A percentile compares a stretch with the other conserved stretches of the same genome.
Evolutionary conservation across 768 basidiomycete genomes (phyloP).

Genomic region (Fomitopsis pulvina): DNA sequence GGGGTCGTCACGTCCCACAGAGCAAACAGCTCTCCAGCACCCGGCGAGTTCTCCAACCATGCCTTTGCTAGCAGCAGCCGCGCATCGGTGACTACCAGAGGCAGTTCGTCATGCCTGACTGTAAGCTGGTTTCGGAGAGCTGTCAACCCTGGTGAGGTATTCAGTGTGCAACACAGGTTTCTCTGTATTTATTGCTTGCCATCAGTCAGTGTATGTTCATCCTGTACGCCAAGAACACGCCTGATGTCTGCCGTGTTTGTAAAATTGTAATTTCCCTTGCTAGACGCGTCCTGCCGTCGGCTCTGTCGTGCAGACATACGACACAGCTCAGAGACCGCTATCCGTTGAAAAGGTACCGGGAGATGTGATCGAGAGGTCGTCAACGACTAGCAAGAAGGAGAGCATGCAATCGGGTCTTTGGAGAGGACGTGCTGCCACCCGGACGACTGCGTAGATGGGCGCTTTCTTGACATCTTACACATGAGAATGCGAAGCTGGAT

Average conservation of each 20-base stretch:
- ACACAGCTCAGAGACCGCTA: too few relatives aligned
- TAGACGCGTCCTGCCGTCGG: not conserved
- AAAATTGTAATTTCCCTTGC: slow-evolving; percentile 4
- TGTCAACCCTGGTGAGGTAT: slow-evolving; percentile 32
- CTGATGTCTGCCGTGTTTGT: slow-evolving; percentile 9
- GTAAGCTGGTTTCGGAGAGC: slow-evolving; percentile 60
- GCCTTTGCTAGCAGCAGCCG: slow-evolving; percentile 51
- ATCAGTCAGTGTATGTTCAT: slow-evolving; percentile 12
- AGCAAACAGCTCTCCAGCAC: slow-evolving; percentile 53
- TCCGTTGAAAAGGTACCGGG: too few relatives aligned
- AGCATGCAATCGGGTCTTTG: not conserved
- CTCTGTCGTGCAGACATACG: not conserved
- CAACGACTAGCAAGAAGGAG: too few relatives aligned
- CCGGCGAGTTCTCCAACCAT: slow-evolving; percentile 56
- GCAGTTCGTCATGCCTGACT: slow-evolving; percentile 39
- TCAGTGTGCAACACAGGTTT: not conserved
- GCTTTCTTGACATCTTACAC: too few relatives aligned
- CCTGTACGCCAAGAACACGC: slow-evolving; percentile 9
- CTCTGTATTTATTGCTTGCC: slow-evolving; percentile 3
- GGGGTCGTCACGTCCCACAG: slow-evolving; percentile 51
- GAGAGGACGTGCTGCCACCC: too few relatives aligned
- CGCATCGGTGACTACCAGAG: slow-evolving; percentile 48
- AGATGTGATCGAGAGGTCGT: too few relatives aligned
- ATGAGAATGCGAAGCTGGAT: too few relatives aligned
- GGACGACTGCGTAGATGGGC: too few relatives aligned